Base-by-base conservation (phyloP, 2,329 filamentous ascomycete species). In the Alternaria alternata region DNA sequence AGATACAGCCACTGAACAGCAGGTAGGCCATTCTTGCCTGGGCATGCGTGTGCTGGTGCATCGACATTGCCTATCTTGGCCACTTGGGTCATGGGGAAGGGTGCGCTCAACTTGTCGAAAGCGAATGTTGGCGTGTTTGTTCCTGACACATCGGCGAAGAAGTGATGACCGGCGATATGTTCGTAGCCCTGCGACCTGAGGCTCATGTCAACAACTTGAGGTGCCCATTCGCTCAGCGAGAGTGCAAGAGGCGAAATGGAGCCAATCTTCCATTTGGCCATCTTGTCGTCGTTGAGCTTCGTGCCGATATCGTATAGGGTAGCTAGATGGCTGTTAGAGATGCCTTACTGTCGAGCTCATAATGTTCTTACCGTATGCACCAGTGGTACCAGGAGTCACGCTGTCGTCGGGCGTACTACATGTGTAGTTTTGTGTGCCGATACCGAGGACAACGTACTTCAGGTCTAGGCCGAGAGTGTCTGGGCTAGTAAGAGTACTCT, bases 141-240 rank as follows among this genome's bases (percentile, higher is more conserved):
- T 26, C 48, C 57, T 20, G 48, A 41, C 24, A 68, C 58, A 64
- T 47, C 63, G 62, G 76, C 85, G 82, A 92, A 92, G 84, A 83
- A 91, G 82, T 93, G 90, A 68, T 87, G 83, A 30, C 90, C 90
- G 14, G 89, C 73, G 68, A 84, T 82, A 6, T 69, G 54, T 54
- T 71, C 61, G 62, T 71, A 78, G 52, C 75, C 74, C 39, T 74
- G 68, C 1, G 64, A 63, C 30, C 60, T 54, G 51, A 78, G 69
- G 54, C 71, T 75, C 55, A 59, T 60, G 36, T 69, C 63, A n/a
- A 77, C 66, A 16, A 65, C 54, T 22, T 46, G 43, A 11, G 70
- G 66, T 24, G 61, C 57, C 22, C 54, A 57, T 36, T 66, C 54
- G 38, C 60, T 65, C 22, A 77, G 63, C 7, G 71, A 72, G 18